phyloP scores from a whole-genome alignment of 371 early-diverging fungal species.

The Apophysomyces ossiformis region DNA sequence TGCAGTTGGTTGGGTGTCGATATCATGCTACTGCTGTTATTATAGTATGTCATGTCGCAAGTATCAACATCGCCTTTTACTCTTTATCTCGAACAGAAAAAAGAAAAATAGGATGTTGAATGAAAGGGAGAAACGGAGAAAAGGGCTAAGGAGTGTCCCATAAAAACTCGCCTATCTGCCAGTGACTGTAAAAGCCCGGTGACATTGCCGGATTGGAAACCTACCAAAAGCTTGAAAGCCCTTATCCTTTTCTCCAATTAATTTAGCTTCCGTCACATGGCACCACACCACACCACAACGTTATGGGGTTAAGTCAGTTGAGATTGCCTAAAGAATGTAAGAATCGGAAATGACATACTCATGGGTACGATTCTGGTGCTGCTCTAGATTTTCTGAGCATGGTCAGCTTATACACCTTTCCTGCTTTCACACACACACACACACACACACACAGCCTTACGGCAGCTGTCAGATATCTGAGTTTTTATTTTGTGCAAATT shows the following conservation, averaged over 20 bases:
- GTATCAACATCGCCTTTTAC: constrained; percentile 8
- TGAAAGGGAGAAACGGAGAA: constrained; percentile 4
- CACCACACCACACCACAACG: not conserved
- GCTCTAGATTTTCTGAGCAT: no score
- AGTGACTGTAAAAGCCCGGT: constrained; percentile 12
- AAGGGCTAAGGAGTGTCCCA: constrained; percentile 11
- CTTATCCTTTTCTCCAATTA: not conserved
- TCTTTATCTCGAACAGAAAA: not conserved
- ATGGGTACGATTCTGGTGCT: no score
- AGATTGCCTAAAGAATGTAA: no score
- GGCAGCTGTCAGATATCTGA: constrained; percentile 1
- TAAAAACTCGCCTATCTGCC: constrained; percentile 2
- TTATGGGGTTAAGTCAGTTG: no score
- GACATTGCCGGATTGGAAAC: constrained; percentile 2
- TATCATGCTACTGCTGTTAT: not conserved
- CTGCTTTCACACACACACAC: no score
- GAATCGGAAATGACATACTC: no score
- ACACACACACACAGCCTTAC: not conserved
- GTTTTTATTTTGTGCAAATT: constrained; percentile 3
- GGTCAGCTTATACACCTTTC: no score
- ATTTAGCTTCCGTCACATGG: not conserved
- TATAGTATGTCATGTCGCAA: not conserved
- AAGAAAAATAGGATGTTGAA: constrained; percentile 4
- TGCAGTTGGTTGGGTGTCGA: constrained; percentile 7
- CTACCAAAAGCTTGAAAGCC: not conserved